Percentiles rank a stretch among this genome's conserved stretches.
Evolutionary conservation across 2,329 filamentous ascomycete species (phyloP).

Genomic region (Chrysoporthe puriensis): DNA sequence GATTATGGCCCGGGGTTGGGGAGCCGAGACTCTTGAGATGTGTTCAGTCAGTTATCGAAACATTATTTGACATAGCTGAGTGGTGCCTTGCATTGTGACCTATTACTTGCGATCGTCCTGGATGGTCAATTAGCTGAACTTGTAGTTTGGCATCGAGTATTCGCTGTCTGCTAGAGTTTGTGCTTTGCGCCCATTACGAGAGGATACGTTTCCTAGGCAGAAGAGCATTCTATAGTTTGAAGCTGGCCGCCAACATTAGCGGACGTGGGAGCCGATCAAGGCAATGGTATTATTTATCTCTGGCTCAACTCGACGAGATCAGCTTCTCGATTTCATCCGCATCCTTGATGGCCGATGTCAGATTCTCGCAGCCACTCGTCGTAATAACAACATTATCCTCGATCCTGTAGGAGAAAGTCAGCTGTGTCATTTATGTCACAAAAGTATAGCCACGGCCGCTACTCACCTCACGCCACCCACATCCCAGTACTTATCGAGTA

Average conservation of each 20-base stretch:
- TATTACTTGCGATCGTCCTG: not conserved
- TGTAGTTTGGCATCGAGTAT: not conserved
- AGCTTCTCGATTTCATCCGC: constrained; percentile 61
- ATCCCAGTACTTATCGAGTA: constrained; percentile 79
- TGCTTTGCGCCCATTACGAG: not conserved
- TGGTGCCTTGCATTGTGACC: not conserved
- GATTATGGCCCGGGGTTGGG: not conserved
- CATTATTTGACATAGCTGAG: not conserved
- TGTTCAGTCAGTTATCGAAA: not conserved
- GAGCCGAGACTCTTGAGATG: not conserved
- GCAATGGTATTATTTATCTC: not conserved
- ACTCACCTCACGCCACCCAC: constrained; percentile 73
- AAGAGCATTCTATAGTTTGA: not conserved
- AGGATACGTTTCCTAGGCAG: not conserved
- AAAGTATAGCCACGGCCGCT: not conserved
- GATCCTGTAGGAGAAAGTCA: constrained; percentile 44
- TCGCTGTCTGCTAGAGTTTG: not conserved
- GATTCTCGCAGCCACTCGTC: constrained; percentile 61
- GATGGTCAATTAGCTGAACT: not conserved
- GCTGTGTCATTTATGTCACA: not conserved
- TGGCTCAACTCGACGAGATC: constrained; percentile 40
- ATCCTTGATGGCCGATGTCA: constrained; percentile 68
- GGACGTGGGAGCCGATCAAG: too few relatives aligned
- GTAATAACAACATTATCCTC: constrained; percentile 70
- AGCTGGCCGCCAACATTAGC: not conserved